Percentiles rank a stretch among this genome's conserved stretches.
phyloP scores from a whole-genome alignment of 116 monocot species.

The Dioscorea cayenensis region DNA sequence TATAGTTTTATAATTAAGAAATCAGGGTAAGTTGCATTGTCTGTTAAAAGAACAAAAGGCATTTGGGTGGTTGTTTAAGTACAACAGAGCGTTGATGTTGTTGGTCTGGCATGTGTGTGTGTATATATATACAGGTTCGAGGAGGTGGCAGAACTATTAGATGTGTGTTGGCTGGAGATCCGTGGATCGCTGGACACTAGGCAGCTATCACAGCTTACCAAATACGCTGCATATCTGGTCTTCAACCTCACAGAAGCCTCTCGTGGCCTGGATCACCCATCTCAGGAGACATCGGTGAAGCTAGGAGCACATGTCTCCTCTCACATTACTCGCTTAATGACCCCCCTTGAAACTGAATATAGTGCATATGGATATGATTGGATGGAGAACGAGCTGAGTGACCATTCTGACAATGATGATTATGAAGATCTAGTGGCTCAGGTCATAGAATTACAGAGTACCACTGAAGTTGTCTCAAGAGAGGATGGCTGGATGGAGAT shows the following conservation, averaged over 20 bases:
- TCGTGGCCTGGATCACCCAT: too few relatives aligned
- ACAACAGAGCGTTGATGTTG: not conserved
- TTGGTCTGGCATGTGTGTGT: too few relatives aligned
- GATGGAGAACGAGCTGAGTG: too few relatives aligned
- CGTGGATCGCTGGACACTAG: slow-evolving; percentile 18
- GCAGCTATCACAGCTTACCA: slow-evolving; percentile 31
- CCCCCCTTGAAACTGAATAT: not conserved
- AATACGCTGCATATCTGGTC: slow-evolving; percentile 36
- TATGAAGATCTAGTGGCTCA: too few relatives aligned
- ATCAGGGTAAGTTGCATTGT: too few relatives aligned
- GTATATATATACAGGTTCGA: slow-evolving; percentile 23
- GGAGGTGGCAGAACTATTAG: slow-evolving; percentile 32
- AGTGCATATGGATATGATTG: not conserved
- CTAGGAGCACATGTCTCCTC: slow-evolving; percentile 1
- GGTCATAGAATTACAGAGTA: too few relatives aligned
- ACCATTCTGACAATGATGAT: too few relatives aligned
- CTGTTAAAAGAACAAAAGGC: too few relatives aligned
- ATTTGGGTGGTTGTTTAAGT: too few relatives aligned
- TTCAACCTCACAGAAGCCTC: not conserved
- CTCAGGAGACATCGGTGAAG: slow-evolving; percentile 11
- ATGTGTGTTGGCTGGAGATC: slow-evolving; percentile 51
- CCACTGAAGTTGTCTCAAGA: not conserved
- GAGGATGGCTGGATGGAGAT: slow-evolving; percentile 16
- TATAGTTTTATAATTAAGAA: too few relatives aligned
- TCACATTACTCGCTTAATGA: not conserved